Evolutionary conservation across 2,329 filamentous ascomycete species (phyloP).

Genomic region (Botrytis fragariae): DNA sequence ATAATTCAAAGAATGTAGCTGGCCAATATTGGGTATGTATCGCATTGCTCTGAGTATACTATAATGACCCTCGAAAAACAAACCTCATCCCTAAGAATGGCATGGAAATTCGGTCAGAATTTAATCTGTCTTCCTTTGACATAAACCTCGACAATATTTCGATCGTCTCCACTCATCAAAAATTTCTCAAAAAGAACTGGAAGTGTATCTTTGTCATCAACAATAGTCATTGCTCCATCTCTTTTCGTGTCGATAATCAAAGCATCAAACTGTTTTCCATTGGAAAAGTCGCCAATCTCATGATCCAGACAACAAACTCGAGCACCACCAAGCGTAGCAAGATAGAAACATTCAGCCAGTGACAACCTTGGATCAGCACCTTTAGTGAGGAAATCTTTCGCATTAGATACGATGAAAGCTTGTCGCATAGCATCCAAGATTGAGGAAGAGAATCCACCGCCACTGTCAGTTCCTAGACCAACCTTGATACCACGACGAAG

Average conservation of each 20-base stretch:
- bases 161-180: slow-evolving; percentile 86
- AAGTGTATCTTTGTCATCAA: slow-evolving; percentile 21
- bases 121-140: slow-evolving; percentile 59
- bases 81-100: neutral
- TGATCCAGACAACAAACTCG: slow-evolving; percentile 55
- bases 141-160: slow-evolving; percentile 85
- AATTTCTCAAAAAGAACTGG: slow-evolving; percentile 68
- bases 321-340: slow-evolving; percentile 52
- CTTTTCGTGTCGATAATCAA: slow-evolving; percentile 82
- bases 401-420: slow-evolving; percentile 50
- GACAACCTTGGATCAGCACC: slow-evolving; percentile 37
- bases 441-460: slow-evolving; percentile 59
- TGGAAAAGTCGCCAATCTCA: slow-evolving; percentile 73
- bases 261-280: slow-evolving; percentile 85
- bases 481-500: slow-evolving; percentile 58
- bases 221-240: slow-evolving; percentile 25
- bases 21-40: neutral
- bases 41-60: neutral
- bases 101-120: slow-evolving; percentile 1
- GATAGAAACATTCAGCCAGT: slow-evolving; percentile 42
- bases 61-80: neutral
- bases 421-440: slow-evolving; percentile 59
- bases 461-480: slow-evolving; percentile 64
- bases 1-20: neutral
- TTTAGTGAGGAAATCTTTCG: slow-evolving; percentile 45